Evolutionary conservation across 805 yeast genomes (phyloP).

Genomic region (Schizosaccharomyces octosporus): DNA sequence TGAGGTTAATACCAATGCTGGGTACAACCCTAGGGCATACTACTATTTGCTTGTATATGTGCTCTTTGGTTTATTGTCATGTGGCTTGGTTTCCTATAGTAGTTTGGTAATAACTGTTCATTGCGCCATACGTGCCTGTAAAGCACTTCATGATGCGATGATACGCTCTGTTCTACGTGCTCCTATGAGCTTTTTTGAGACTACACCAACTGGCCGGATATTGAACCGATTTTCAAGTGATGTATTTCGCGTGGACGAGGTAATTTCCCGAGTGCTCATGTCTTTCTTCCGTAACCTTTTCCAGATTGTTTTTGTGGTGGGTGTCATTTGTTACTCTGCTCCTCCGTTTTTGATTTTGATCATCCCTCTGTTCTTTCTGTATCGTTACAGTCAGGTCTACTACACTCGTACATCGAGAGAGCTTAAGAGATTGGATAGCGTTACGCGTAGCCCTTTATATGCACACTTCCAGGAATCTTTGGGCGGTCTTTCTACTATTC

Average conservation of each 20-base stretch:
- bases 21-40: constrained; percentile 47
- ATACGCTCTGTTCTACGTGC: constrained; percentile 51
- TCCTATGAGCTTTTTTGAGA: constrained; percentile 88
- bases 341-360: constrained; percentile 62
- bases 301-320: constrained; percentile 31
- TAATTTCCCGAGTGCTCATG: constrained; percentile 18
- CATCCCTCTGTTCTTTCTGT: constrained; percentile 40
- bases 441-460: constrained; percentile 51
- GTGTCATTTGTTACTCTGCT: constrained; percentile 63
- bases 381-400: constrained; percentile 43
- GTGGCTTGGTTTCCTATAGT: constrained; percentile 37
- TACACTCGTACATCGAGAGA: constrained; percentile 55
- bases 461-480: constrained; percentile 66
- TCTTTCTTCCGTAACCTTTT: constrained; percentile 16
- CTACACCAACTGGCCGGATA: constrained; percentile 84
- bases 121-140: constrained; percentile 68
- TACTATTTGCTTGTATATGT: constrained; percentile 56
- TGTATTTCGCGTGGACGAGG: constrained; percentile 68
- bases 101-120: constrained; percentile 48
- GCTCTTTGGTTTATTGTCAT: constrained; percentile 43
- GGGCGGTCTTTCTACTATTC: constrained; percentile 50
- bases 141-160: constrained; percentile 45
- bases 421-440: constrained; percentile 44
- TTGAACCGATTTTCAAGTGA: constrained; percentile 80
- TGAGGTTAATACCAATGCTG: constrained; percentile 49